Base-by-base conservation (phyloP, 768 basidiomycete genomes). In the Amanita subjunquillea region DNA sequence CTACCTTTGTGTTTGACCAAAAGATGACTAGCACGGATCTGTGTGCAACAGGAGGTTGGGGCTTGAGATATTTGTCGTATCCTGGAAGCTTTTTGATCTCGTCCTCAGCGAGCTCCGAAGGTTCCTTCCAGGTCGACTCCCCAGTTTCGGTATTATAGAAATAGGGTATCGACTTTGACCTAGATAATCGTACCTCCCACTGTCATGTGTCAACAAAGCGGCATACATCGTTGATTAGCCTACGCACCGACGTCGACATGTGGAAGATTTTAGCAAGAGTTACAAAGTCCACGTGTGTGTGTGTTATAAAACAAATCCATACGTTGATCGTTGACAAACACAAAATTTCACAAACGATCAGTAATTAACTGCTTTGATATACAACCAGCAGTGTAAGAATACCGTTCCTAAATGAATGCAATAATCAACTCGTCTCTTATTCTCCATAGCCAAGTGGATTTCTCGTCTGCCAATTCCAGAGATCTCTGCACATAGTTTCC, bases 401-500 rank as follows among this genome's bases (percentile, higher is more conserved):
- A 46, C 12, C n/a, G 30, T 45, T 45, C 43, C 29, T 30, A 46
- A 46, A 46, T 46, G 44, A 30, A 32, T 30, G 29, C 12, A 45
- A 45, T 6, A 3, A 12, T 29, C 13, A 6, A 30, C n/a, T 17
- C 20, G 4, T 30, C n/a, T 25, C 17, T 20, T 30, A 38, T 27
- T 50, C 48, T 23, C 62, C 75, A 57, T 89, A 96, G 2, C 93
- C 93, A 29, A 78, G 63, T 6, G 88, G 90, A 61, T 96, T 90
- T 66, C 82, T 89, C n/a, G 81, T 82, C 72, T 98, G 95, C 91
- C 94, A 99, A 71, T 94, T 94, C 96, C 96, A 98, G 60, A 96
- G 73, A 68, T 99, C 96, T 52, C 80, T 74, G 68, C 96, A 98
- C 91, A 98, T 98, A 52, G 84, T 83, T 56, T 92, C 85, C 42